Evolutionary conservation across 2,329 filamentous ascomycete species (phyloP), one percentile per base, ranked within the genome.

Genomic region (Pseudofabraea citricarpa): DNA sequence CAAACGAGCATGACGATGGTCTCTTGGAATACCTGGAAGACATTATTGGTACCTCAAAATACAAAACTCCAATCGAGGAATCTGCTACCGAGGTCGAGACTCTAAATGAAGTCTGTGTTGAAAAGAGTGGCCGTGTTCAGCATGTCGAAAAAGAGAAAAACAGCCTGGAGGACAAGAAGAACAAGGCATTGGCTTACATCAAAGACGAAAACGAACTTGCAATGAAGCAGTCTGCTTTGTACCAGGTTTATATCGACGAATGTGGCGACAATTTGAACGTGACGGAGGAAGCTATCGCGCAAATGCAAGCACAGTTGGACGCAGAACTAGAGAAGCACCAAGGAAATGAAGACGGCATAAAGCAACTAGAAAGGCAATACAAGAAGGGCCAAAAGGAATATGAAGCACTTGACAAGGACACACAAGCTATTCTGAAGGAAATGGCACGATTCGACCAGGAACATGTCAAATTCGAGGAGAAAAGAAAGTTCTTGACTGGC

Each of bases 141-240:
- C 91, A 96, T 58, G 93, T 98, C 1, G 93, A 98, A 64, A 98
- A 96, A 64, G 93, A 98, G 66, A 96, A 89, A 73, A 88, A 87
- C 53, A 75, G 82, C 37, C 77, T 98, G 2, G 93, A 96, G 59
- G 90, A 95, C 64, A 97, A 96, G 72, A 98, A 98, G 68, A 85
- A 97, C 61, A 90, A 90, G 64, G 94, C 93, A 0, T 68, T 98
- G 6, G 83, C 88, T 2, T 97, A 82, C 59, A 84, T 98, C 49
- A 82, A 80, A 19, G 89, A 97, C 53, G 93, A 98, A 61, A 98
- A 98, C 55, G 91, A 97, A 61, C 74, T 98, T 29, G 81, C 83
- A 0, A 74, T 85, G 56, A 97, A 96, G 66, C 88, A 96, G 60
- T 91, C 89, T 1, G 84, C 90, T 0, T 74, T 98, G 3, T 98